Conservation (phyloP, 257 asterid species). For the Thymus mandschuricus region DNA sequence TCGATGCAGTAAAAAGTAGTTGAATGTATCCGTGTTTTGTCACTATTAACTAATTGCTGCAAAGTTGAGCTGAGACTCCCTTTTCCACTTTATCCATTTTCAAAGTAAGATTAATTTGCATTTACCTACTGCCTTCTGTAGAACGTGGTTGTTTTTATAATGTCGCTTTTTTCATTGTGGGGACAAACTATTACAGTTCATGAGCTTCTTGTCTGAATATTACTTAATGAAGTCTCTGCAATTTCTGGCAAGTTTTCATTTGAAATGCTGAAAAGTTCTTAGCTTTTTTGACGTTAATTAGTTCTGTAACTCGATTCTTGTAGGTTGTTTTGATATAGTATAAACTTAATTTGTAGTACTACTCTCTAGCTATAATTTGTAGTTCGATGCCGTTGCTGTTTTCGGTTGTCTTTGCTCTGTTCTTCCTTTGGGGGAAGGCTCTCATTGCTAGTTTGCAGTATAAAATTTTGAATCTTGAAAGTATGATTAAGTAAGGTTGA, state of each 20-base stretch:
- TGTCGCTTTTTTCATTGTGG: constrained; percentile 15
- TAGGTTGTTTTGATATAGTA: no score
- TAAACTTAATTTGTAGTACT: no score
- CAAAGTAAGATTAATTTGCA: constrained; percentile 15
- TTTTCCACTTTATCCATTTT: constrained; percentile 33
- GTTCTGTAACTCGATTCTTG: no score
- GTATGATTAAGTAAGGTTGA: constrained; percentile 4
- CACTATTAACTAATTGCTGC: constrained; percentile 19
- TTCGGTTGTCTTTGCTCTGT: no score
- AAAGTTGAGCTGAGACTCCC: constrained; percentile 24
- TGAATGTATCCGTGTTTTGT: constrained; percentile 17
- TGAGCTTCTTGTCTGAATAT: not conserved
- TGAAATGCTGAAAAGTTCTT: constrained; percentile 2
- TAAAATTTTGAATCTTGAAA: not conserved
- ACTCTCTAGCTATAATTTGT: not conserved
- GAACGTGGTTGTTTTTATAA: constrained; percentile 12
- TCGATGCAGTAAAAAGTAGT: constrained; percentile 11
- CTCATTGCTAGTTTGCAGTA: not conserved
- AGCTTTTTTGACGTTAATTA: no score
- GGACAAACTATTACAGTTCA: constrained; percentile 6
- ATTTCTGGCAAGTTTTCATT: constrained; percentile 13
- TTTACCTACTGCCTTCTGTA: constrained; percentile 4
- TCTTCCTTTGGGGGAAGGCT: no score
- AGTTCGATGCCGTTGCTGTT: not conserved
- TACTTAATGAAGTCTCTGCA: not conserved